phyloP scores from a whole-genome alignment of 1,139 yeast species.

The Pneumocystis sp. region DNA sequence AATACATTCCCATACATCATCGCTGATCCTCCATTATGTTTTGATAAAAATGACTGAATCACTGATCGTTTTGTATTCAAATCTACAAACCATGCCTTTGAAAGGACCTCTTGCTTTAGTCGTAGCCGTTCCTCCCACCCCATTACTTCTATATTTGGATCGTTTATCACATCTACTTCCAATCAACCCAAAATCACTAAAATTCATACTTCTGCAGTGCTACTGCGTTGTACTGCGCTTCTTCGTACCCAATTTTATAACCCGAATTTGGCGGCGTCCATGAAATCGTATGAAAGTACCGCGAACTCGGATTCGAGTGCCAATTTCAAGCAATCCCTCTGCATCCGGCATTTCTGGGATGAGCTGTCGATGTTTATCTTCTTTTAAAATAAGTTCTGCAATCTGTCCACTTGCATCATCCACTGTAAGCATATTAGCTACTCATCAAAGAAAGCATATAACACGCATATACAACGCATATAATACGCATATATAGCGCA shows the following conservation, averaged over 20 bases:
- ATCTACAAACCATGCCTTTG: slow-evolving; percentile 5
- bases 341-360: background rate
- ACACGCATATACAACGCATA: no score
- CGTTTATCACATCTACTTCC: background rate
- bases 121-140: slow-evolving; percentile 10
- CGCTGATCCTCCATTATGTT: background rate
- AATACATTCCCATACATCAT: background rate
- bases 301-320: slow-evolving; percentile 5
- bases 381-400: slow-evolving; percentile 1
- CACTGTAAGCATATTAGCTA: background rate
- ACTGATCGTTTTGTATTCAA: background rate
- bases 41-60: background rate
- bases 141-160: slow-evolving; percentile 2
- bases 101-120: slow-evolving; percentile 3
- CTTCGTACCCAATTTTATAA: background rate
- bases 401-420: slow-evolving; percentile 10
- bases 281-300: slow-evolving; percentile 2
- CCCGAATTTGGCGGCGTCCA: slow-evolving; percentile 4
- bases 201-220: no score
- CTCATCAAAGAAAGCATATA: no score
- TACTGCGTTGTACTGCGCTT: background rate
- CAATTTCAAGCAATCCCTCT: slow-evolving; percentile 3
- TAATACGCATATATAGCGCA: no score
- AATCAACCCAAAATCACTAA: no score
- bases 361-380: background rate